A percentile compares a stretch with the other conserved stretches of the same genome.
These are phyloP conservation scores for Eutypa lata DNA, from an alignment of 2,329 filamentous ascomycete genomes.

Conservation along the genomic window DNA sequence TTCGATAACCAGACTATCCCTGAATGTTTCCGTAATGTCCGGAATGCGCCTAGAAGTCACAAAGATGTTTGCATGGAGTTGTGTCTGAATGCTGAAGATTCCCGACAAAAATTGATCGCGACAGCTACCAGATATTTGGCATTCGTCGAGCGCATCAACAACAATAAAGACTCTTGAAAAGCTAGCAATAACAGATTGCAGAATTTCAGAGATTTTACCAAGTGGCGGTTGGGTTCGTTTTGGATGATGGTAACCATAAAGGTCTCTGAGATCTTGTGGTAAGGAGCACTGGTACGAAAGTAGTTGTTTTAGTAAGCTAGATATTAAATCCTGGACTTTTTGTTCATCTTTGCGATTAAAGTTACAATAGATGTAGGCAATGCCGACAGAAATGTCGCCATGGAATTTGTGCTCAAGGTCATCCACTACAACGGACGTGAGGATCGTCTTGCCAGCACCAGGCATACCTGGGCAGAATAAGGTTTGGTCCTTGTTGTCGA, in stretches of 20 bases:
- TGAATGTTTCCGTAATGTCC: conserved; percentile 10
- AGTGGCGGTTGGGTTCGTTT: conserved; percentile 19
- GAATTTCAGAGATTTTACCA: conserved; percentile 12
- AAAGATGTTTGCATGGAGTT: conserved; percentile 11
- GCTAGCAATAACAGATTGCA: conserved; percentile 8
- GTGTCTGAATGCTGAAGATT: conserved; percentile 9
- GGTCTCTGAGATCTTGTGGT: conserved; percentile 19
- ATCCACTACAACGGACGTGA: conserved; percentile 39
- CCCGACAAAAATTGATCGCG: conserved; percentile 7
- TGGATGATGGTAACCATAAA: conserved; percentile 21
- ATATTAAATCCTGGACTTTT: conserved; percentile 26
- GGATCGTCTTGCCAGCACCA: conserved; percentile 47
- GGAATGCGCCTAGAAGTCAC: conserved; percentile 14
- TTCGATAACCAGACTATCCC: conserved; percentile 13
- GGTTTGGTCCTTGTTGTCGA: conserved; percentile 19
- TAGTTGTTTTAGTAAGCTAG: conserved; percentile 37
- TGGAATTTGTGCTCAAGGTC: conserved; percentile 28
- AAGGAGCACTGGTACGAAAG: conserved; percentile 14
- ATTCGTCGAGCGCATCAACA: conserved; percentile 18
- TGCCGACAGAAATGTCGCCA: conserved; percentile 7
- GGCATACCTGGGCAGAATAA: conserved; percentile 47
- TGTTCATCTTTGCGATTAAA: conserved; percentile 37
- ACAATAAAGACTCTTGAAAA: conserved; percentile 21
- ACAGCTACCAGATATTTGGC: conserved; percentile 1
- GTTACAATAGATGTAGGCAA: conserved; percentile 48